phyloP scores from a whole-genome alignment of 306 rosid genomes.

The Canavalia ensiformis region DNA sequence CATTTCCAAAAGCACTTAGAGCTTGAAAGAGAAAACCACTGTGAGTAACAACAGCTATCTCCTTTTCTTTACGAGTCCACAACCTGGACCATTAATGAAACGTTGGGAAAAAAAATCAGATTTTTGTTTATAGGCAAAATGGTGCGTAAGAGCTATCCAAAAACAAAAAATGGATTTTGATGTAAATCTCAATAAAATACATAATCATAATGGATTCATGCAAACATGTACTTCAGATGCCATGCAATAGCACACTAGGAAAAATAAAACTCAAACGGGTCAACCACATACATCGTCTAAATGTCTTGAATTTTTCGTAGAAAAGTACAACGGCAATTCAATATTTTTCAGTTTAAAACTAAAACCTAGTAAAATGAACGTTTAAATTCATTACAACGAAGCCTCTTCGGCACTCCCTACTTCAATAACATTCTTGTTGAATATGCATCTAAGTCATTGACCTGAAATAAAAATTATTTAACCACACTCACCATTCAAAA shows the following conservation, averaged over 20 bases:
- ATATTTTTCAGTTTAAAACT: background rate
- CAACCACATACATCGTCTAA: background rate
- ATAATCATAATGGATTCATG: conserved; percentile 10
- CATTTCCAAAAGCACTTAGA: conserved; percentile 80
- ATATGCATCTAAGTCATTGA: background rate
- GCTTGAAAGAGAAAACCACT: conserved; percentile 78
- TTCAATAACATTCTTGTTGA: conserved; percentile 14
- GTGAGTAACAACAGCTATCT: conserved; percentile 88
- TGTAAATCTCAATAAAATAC: background rate
- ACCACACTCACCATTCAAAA: conserved; percentile 72
- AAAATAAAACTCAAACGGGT: conserved; percentile 14
- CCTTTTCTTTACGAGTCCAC: conserved; percentile 93
- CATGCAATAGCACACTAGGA: conserved; percentile 20
- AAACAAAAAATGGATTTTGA: conserved; percentile 7
- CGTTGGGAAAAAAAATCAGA: conserved; percentile 21
- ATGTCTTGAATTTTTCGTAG: background rate
- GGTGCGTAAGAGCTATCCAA: conserved; percentile 21
- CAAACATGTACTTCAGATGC: conserved; percentile 22
- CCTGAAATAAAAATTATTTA: background rate
- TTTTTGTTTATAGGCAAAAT: conserved; percentile 12
- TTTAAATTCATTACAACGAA: background rate
- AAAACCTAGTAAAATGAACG: conserved; percentile 25
- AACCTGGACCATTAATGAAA: conserved; percentile 63
- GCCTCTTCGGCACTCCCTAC: conserved; percentile 1
- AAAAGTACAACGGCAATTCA: conserved; percentile 22